phyloP scores from a whole-genome alignment of 257 asterid genomes.

The Gynochthodes officinalis region DNA sequence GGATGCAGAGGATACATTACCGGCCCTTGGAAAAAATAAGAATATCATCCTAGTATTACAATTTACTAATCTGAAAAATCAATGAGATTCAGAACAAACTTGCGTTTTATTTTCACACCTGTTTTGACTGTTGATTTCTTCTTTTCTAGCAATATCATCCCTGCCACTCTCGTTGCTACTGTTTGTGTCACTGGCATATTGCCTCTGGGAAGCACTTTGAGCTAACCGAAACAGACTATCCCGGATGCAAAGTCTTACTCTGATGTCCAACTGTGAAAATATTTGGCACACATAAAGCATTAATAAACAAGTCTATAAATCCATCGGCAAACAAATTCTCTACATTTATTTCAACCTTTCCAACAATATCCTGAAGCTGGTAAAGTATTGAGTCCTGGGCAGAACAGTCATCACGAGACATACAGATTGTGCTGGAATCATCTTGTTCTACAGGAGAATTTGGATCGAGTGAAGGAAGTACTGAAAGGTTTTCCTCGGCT shows the following conservation, averaged over 20 bases:
- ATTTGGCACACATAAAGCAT: neutral
- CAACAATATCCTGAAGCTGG: slow-evolving; percentile 74
- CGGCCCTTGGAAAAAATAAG: neutral
- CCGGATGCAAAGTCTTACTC: slow-evolving; percentile 62
- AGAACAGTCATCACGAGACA: slow-evolving; percentile 43
- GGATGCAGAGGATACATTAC: too few relatives aligned
- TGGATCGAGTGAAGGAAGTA: slow-evolving; percentile 44
- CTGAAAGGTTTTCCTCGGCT: slow-evolving; percentile 38
- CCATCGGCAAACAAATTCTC: slow-evolving; percentile 15
- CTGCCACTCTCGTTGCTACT: slow-evolving; percentile 40
- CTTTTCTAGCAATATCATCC: slow-evolving; percentile 37
- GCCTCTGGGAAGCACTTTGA: slow-evolving; percentile 69
- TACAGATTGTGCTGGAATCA: slow-evolving; percentile 38
- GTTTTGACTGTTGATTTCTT: slow-evolving; percentile 42
- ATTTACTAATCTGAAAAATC: too few relatives aligned
- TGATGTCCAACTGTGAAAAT: slow-evolving; percentile 65
- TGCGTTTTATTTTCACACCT: slow-evolving; percentile 44
- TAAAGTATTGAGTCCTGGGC: slow-evolving; percentile 61
- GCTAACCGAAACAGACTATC: slow-evolving; percentile 90
- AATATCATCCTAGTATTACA: neutral
- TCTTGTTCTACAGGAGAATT: slow-evolving; percentile 54
- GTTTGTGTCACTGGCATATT: slow-evolving; percentile 46
- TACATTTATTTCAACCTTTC: slow-evolving; percentile 44
- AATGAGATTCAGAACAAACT: neutral
- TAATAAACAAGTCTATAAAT: slow-evolving; percentile 14